Evolutionary conservation across 352 stramenopile species (phyloP).

Genomic region (Phytopythium chamaehyphon): DNA sequence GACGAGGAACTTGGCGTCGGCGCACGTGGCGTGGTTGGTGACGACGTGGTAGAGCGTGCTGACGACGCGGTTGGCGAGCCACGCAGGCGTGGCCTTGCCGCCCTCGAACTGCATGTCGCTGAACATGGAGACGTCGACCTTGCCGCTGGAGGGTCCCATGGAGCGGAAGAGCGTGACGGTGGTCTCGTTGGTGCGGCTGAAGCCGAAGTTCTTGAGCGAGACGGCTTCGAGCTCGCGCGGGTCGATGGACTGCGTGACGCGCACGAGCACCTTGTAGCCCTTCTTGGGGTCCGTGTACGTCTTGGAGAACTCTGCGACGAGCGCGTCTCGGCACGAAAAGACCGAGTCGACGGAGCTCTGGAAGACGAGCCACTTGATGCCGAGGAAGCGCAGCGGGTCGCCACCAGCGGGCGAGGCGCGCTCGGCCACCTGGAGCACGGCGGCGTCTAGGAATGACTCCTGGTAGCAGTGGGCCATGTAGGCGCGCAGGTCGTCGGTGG

Average conservation of each 20-base stretch:
- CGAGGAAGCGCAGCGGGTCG: slow-evolving; percentile 68
- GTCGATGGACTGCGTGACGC: slow-evolving; percentile 53
- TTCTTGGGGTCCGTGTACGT: slow-evolving; percentile 50
- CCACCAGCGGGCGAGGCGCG: slow-evolving; percentile 25
- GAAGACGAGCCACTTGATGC: slow-evolving; percentile 71
- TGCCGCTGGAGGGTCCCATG: slow-evolving; percentile 43
- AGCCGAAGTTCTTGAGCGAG: slow-evolving; percentile 57
- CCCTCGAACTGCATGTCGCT: slow-evolving; percentile 33
- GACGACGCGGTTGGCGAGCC: slow-evolving; percentile 64
- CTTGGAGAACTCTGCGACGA: slow-evolving; percentile 58
- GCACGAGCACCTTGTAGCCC: slow-evolving; percentile 56
- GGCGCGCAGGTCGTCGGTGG: slow-evolving; percentile 56
- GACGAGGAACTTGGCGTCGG: slow-evolving; percentile 64
- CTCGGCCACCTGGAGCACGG: slow-evolving; percentile 64
- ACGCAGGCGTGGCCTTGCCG: slow-evolving; percentile 57
- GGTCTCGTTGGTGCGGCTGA: slow-evolving; percentile 43
- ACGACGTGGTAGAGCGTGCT: slow-evolving; percentile 33
- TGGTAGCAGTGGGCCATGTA: slow-evolving; percentile 66
- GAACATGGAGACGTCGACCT: slow-evolving; percentile 45
- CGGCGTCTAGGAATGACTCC: slow-evolving; percentile 67
- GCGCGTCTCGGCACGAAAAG: slow-evolving; percentile 53
- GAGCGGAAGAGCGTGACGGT: slow-evolving; percentile 60
- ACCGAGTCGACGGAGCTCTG: slow-evolving; percentile 71
- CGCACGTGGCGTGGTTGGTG: slow-evolving; percentile 35
- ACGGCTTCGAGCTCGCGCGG: slow-evolving; percentile 38